A percentile compares a stretch with the other conserved stretches of the same genome.
Conservation (phyloP, 2,329 filamentous ascomycete species). For the Emergomyces orientalis region DNA sequence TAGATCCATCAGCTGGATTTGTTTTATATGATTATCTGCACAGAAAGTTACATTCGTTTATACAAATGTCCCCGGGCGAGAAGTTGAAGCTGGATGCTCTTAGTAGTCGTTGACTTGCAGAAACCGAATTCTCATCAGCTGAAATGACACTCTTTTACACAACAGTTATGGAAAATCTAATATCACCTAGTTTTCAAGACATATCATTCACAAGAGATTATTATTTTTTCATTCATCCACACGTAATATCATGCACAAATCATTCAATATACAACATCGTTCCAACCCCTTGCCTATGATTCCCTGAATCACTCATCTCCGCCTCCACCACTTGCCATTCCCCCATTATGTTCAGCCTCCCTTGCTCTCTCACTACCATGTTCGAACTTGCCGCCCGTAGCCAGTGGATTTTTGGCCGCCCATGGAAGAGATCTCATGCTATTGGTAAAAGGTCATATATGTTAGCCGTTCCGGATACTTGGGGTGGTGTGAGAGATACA, state of each 20-base stretch:
- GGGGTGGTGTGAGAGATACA: neutral
- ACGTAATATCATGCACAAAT: neutral
- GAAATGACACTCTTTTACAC: neutral
- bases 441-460: neutral
- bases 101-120: neutral
- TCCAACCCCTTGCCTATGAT: neutral
- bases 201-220: too few relatives aligned
- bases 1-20: neutral
- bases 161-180: neutral
- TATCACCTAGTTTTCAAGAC: too few relatives aligned
- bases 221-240: too few relatives aligned
- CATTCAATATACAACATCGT: neutral
- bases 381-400: slow-evolving; percentile 42
- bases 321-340: slow-evolving; percentile 18
- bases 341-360: slow-evolving; percentile 48
- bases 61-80: neutral
- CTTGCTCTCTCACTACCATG: slow-evolving; percentile 44
- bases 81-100: neutral
- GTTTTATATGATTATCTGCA: neutral
- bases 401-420: slow-evolving; percentile 46
- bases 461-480: neutral
- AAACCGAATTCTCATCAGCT: neutral
- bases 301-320: neutral
- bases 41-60: neutral
- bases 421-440: slow-evolving; percentile 48